A percentile compares a stretch with the other conserved stretches of the same genome.
These are phyloP conservation scores for Trifolium dubium DNA, from an alignment of 306 rosid species.

Conservation along the genomic window DNA sequence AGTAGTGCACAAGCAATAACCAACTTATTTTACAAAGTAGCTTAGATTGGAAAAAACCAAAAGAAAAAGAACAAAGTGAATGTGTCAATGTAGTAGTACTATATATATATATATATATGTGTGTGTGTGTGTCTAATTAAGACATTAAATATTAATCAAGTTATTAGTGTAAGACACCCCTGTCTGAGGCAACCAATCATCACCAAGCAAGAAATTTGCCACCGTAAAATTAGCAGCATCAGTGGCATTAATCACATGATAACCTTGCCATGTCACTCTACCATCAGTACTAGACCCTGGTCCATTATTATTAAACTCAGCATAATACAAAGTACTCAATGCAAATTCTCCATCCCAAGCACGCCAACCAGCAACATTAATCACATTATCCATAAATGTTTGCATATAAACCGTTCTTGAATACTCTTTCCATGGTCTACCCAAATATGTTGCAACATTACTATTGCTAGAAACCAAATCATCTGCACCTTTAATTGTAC, in stretches of 20 bases:
- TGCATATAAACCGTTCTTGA: slow-evolving; percentile 83
- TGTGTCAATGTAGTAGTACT: not conserved
- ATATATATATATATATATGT: too few species aligned
- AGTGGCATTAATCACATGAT: slow-evolving; percentile 61
- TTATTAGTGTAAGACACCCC: slow-evolving; percentile 67
- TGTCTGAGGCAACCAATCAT: slow-evolving; percentile 76
- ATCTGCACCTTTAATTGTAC: slow-evolving; percentile 61
- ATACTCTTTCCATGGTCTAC: slow-evolving; percentile 91
- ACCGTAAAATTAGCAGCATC: slow-evolving; percentile 81
- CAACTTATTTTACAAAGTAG: slow-evolving; percentile 28
- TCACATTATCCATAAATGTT: slow-evolving; percentile 55
- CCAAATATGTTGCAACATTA: slow-evolving; percentile 55
- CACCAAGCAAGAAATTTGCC: slow-evolving; percentile 65
- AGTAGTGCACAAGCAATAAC: not conserved
- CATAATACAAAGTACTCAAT: slow-evolving; percentile 71
- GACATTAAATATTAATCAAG: slow-evolving; percentile 12
- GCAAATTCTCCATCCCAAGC: slow-evolving; percentile 87
- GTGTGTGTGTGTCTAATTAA: not conserved
- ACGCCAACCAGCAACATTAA: slow-evolving; percentile 67
- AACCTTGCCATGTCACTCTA: slow-evolving; percentile 76
- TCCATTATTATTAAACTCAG: slow-evolving; percentile 71
- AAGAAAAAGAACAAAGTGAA: slow-evolving; percentile 11
- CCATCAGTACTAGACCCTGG: slow-evolving; percentile 60
- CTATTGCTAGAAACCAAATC: slow-evolving; percentile 52
- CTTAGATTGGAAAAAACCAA: not conserved